A percentile compares a stretch with the other conserved stretches of the same genome.
Evolutionary conservation across 225 moss, liverwort and hornwort species (phyloP).

Genomic region (Pleurozium schreberi): DNA sequence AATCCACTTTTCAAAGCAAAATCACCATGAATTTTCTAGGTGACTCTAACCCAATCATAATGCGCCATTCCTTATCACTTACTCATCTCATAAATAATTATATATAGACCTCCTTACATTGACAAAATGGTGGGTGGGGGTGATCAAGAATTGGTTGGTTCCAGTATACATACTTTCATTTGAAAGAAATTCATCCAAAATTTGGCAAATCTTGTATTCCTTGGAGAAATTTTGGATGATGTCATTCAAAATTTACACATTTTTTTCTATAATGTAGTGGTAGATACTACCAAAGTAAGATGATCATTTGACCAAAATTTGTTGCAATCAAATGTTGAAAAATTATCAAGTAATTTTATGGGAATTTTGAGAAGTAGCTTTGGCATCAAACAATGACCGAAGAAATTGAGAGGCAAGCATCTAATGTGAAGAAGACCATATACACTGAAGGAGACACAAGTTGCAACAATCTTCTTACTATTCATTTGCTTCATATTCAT

Average conservation of each 20-base stretch:
- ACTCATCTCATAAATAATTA: too few relatives aligned
- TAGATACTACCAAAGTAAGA: not conserved
- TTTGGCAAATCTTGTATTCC: not conserved
- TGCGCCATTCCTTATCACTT: too few relatives aligned
- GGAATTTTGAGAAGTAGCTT: not conserved
- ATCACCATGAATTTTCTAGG: too few relatives aligned
- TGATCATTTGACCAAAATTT: too few relatives aligned
- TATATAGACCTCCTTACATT: too few relatives aligned
- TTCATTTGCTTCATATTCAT: not conserved
- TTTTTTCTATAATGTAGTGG: not conserved
- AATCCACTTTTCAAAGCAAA: too few relatives aligned
- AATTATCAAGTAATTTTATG: not conserved
- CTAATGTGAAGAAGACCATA: not conserved
- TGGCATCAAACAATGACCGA: not conserved
- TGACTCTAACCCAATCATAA: too few relatives aligned
- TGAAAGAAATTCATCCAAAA: not conserved
- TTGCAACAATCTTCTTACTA: too few relatives aligned
- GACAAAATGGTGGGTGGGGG: too few relatives aligned
- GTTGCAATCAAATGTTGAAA: not conserved
- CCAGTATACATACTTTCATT: too few relatives aligned
- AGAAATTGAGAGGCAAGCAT: not conserved
- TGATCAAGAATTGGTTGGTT: too few relatives aligned
- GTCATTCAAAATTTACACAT: not conserved
- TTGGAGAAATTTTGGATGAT: not conserved
- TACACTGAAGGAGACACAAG: not conserved